Evolutionary conservation across 2,329 filamentous ascomycete genomes (phyloP).

Genomic region (Ascosphaera apis): DNA sequence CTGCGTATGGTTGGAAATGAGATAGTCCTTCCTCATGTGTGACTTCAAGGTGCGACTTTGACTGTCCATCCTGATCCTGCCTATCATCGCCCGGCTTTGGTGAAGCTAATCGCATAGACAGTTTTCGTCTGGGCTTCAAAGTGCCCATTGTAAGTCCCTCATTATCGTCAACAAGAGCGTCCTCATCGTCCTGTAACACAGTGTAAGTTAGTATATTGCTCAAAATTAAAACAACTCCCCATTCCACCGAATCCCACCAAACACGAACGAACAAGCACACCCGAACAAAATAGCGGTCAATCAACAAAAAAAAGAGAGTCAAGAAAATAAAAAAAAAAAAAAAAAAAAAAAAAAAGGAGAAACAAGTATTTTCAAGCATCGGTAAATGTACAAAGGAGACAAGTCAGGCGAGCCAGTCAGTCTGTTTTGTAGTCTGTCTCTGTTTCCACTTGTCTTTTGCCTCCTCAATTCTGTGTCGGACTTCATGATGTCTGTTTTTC

Average conservation of each 20-base stretch:
- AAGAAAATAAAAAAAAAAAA: not conserved
- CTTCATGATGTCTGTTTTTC: no score
- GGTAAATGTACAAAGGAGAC: not conserved
- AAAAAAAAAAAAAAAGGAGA: not conserved
- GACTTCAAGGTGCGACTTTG: not conserved
- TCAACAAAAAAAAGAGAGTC: not conserved
- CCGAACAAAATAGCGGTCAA: not conserved
- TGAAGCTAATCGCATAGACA: not conserved
- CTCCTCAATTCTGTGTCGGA: not conserved
- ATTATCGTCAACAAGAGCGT: not conserved
- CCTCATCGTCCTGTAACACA: not conserved
- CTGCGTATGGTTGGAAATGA: not conserved
- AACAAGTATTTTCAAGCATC: not conserved
- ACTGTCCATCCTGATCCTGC: not conserved
- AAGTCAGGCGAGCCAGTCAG: not conserved
- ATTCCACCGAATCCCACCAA: not conserved
- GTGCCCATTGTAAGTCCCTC: not conserved
- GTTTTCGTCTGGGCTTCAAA: not conserved
- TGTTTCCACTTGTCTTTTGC: not conserved
- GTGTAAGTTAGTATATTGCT: not conserved
- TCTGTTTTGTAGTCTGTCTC: not conserved
- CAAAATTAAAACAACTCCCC: no score
- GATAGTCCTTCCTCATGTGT: not conserved
- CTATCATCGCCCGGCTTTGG: not conserved
- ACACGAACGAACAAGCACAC: not conserved